phyloP scores from a whole-genome alignment of 805 yeast genomes.

The Ogataea kodamae region DNA sequence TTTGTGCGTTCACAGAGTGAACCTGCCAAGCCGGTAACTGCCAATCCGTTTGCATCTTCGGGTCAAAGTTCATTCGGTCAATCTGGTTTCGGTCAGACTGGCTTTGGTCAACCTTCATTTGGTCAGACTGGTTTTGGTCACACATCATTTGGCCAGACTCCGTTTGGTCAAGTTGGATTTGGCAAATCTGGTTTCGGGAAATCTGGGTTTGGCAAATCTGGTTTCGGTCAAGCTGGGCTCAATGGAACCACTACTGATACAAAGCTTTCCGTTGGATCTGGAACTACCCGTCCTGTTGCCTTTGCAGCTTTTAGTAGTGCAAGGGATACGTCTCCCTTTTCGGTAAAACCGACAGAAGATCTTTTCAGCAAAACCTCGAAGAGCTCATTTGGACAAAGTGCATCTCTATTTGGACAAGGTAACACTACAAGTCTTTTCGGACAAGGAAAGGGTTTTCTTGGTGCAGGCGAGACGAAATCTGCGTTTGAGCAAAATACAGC shows the following conservation, averaged over 20 bases:
- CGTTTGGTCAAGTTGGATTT: constrained; percentile 2
- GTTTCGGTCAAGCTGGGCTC: constrained; percentile 2
- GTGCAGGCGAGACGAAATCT: no score
- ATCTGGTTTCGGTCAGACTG: constrained; percentile 5
- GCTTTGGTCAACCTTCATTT: constrained; percentile 1
- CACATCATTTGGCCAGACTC: constrained; percentile 1
- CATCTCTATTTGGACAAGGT: neutral
- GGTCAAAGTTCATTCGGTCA: constrained; percentile 4
- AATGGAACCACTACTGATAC: no score
- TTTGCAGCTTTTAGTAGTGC: constrained; percentile 3
- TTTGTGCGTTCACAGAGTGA: constrained; percentile 1
- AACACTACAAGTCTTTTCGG: constrained; percentile 1
- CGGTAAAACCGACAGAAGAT: constrained; percentile 2
- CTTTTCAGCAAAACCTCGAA: constrained; percentile 1
- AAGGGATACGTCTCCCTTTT: constrained; percentile 1
- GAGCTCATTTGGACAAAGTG: constrained; percentile 1
- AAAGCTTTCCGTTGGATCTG: constrained; percentile 1
- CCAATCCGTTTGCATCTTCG: constrained; percentile 5
- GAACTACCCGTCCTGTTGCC: neutral
- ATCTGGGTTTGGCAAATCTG: constrained; percentile 1
- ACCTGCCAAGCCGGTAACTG: constrained; percentile 6
- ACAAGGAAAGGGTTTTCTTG: neutral
- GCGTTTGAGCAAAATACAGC: no score
- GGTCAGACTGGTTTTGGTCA: constrained; percentile 4
- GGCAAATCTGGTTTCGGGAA: constrained; percentile 1